A percentile compares a stretch with the other conserved stretches of the same genome.
phyloP scores from a whole-genome alignment of 2,329 filamentous ascomycete species.

The Penicillium expansum region DNA sequence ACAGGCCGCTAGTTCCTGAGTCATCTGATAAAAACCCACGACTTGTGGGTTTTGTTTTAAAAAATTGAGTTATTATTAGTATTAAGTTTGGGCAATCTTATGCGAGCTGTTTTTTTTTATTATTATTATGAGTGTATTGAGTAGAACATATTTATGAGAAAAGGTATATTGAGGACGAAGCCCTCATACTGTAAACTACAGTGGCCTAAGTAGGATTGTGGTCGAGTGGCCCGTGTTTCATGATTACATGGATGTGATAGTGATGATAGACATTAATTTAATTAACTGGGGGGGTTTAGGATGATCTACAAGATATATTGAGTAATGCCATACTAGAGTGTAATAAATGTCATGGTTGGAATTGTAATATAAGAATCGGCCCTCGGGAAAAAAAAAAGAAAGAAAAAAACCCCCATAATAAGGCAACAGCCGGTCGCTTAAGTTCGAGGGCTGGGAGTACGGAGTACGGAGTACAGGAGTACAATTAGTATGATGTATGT shows the following conservation, averaged over 20 bases:
- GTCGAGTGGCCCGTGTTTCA: not conserved
- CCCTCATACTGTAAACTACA: not conserved
- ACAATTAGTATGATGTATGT: not conserved
- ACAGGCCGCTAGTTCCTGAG: constrained; percentile 9
- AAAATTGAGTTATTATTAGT: not conserved
- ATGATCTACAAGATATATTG: not conserved
- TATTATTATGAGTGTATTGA: not conserved
- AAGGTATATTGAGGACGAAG: no score
- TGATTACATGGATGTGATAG: not conserved
- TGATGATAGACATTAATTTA: not conserved
- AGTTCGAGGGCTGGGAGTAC: not conserved
- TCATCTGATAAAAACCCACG: not conserved
- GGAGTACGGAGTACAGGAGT: no score
- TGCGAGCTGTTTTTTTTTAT: not conserved
- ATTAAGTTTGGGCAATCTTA: not conserved
- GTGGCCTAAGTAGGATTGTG: not conserved
- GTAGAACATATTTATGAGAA: no score
- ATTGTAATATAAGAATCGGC: not conserved
- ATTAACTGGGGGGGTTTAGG: not conserved
- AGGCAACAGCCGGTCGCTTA: not conserved
- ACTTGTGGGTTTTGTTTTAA: no score
- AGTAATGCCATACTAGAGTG: no score
- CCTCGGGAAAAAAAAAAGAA: not conserved
- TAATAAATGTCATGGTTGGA: not conserved
- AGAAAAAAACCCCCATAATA: no score